These are phyloP conservation scores for Cenococcum geophilum DNA, from an alignment of 495 filamentous ascomycete genomes.

Conservation along the genomic window DNA sequence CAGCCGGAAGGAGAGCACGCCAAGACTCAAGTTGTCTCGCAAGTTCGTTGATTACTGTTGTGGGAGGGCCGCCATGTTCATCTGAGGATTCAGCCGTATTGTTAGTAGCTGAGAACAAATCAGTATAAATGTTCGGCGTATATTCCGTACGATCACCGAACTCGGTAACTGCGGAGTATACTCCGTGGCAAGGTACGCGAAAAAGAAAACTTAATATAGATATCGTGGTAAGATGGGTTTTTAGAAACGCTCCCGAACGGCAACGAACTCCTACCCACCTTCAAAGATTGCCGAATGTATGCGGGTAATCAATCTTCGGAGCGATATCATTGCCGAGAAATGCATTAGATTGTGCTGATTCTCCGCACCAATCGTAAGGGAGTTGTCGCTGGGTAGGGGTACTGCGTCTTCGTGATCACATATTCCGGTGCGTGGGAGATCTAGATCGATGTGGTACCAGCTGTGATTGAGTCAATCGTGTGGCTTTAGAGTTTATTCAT, in stretches of 20 bases:
- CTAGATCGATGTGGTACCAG: constrained; percentile 50
- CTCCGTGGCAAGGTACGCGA: background rate
- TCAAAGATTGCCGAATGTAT: constrained; percentile 48
- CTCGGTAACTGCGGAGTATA: constrained; percentile 2
- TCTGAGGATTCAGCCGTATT: constrained; percentile 19
- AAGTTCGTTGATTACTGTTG: constrained; percentile 44
- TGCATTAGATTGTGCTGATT: constrained; percentile 27
- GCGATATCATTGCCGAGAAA: constrained; percentile 53
- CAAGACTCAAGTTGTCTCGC: constrained; percentile 48
- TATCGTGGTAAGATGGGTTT: constrained; percentile 4
- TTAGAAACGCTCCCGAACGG: constrained; percentile 10
- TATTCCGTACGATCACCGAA: constrained; percentile 4
- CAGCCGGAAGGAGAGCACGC: constrained; percentile 48
- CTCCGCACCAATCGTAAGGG: background rate
- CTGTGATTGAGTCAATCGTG: constrained; percentile 28
- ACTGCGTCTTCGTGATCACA: constrained; percentile 44
- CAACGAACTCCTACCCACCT: constrained; percentile 31
- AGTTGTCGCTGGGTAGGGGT: background rate
- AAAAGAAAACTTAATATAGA: background rate
- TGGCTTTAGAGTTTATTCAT: constrained; percentile 1
- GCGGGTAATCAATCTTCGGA: constrained; percentile 47
- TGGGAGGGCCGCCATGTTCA: constrained; percentile 34
- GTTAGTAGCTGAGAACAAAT: constrained; percentile 8
- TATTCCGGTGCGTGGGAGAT: constrained; percentile 49
- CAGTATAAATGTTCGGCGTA: background rate